Conservation (phyloP, 768 basidiomycete genomes). For the Tylopilus subfusipes region DNA sequence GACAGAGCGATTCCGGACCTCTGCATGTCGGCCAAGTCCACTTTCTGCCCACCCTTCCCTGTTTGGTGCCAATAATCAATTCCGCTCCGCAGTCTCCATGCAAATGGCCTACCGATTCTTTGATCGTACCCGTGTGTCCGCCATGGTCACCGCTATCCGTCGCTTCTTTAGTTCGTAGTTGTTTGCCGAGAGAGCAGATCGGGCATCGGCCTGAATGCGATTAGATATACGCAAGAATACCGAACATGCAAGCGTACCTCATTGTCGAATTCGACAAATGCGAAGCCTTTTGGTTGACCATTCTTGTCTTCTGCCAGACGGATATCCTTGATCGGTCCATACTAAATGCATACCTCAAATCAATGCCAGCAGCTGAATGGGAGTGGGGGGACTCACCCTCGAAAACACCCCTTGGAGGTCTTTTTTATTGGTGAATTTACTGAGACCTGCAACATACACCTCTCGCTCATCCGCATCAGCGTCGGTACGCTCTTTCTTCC, state of each 20-base stretch:
- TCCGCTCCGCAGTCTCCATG: neutral
- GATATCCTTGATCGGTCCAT: slow-evolving; percentile 77
- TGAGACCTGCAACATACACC: slow-evolving; percentile 84
- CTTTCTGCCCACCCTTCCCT: slow-evolving; percentile 48
- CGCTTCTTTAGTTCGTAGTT: slow-evolving; percentile 87
- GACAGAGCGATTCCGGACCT: slow-evolving; percentile 66
- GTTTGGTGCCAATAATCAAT: neutral
- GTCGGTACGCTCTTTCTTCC: slow-evolving; percentile 88
- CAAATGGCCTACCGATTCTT: slow-evolving; percentile 44
- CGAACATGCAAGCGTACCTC: slow-evolving; percentile 48
- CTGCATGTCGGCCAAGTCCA: slow-evolving; percentile 54
- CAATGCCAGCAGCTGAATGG: neutral
- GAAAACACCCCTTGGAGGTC: slow-evolving; percentile 81
- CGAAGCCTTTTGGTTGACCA: slow-evolving; percentile 77
- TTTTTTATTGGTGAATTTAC: slow-evolving; percentile 67
- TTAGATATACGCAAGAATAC: neutral
- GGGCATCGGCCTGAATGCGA: slow-evolving; percentile 58
- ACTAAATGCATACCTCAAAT: slow-evolving; percentile 42
- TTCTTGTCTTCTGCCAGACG: slow-evolving; percentile 72
- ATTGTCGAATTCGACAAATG: slow-evolving; percentile 86
- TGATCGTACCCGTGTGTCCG: slow-evolving; percentile 64
- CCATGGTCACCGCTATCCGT: slow-evolving; percentile 84
- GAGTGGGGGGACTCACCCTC: slow-evolving; percentile 47
- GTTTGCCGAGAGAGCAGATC: slow-evolving; percentile 70
- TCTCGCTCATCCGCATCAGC: slow-evolving; percentile 80